Evolutionary conservation across 352 stramenopile species (phyloP).

Genomic region (Phytophthora sp.): DNA sequence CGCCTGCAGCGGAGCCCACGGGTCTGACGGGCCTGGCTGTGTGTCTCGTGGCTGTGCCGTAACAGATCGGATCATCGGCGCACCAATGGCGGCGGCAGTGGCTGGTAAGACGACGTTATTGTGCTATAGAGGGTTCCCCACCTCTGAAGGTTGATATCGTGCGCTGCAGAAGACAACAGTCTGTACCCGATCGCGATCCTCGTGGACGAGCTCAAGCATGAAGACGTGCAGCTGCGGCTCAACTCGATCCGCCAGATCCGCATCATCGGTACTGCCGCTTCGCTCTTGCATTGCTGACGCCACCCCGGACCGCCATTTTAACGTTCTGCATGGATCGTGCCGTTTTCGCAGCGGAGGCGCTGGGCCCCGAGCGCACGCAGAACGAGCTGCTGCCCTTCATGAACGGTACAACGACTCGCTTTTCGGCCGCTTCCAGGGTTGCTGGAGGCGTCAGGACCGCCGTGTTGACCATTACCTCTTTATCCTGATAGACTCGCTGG

Average conservation of each 20-base stretch:
- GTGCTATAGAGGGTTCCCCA: background rate
- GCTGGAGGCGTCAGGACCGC: background rate
- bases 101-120: conserved; percentile 31
- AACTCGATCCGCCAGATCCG: conserved; percentile 92
- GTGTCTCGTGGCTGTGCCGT: background rate
- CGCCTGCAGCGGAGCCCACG: background rate
- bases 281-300: background rate
- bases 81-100: conserved; percentile 37
- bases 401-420: conserved; percentile 60
- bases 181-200: conserved; percentile 91
- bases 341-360: conserved; percentile 68
- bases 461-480: conserved; percentile 3
- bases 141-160: conserved; percentile 23
- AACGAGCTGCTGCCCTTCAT: conserved; percentile 99
- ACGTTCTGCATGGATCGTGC: background rate
- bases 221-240: conserved; percentile 91
- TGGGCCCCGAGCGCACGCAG: conserved; percentile 90
- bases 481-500: conserved; percentile 88
- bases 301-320: background rate
- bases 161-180: conserved; percentile 63
- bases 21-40: background rate
- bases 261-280: conserved; percentile 77
- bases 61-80: conserved; percentile 19
- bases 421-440: conserved; percentile 2
- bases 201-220: conserved; percentile 93